Conservation (phyloP, 176 grass and related monocot species). For the Aegilops longissima region DNA sequence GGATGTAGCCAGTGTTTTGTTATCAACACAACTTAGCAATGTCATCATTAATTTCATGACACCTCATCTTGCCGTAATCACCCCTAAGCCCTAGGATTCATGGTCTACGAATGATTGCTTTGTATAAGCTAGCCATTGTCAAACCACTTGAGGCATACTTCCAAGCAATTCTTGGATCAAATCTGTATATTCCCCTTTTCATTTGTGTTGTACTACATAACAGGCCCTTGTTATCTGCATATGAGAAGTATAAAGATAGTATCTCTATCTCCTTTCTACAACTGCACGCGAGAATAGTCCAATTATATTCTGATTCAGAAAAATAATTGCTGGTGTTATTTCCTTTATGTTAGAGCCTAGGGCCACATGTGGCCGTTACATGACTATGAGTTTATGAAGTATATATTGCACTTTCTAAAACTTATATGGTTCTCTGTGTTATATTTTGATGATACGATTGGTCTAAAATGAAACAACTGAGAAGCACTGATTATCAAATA, state of each 20-base stretch:
- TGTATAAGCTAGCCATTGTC: neutral
- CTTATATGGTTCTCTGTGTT: neutral
- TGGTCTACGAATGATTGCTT: neutral
- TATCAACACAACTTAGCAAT: neutral
- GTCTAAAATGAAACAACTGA: neutral
- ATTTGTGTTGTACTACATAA: neutral
- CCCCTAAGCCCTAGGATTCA: neutral
- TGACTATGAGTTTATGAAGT: neutral
- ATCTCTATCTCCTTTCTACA: neutral
- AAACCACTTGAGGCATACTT: neutral
- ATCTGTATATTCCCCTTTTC: neutral
- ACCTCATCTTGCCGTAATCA: neutral
- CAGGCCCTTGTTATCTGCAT: neutral
- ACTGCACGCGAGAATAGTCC: neutral
- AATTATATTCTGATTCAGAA: neutral
- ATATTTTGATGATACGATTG: neutral
- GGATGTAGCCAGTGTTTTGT: neutral
- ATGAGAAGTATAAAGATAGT: neutral
- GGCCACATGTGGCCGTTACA: neutral
- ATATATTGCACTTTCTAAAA: neutral
- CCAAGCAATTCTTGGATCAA: neutral
- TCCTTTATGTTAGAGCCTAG: neutral
- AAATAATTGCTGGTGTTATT: conserved; percentile 4
- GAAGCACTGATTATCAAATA: neutral
- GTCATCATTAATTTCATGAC: neutral